These are phyloP conservation scores for Trichoderma sp. DNA, from an alignment of 2,329 filamentous ascomycete genomes.

Conservation along the genomic window DNA sequence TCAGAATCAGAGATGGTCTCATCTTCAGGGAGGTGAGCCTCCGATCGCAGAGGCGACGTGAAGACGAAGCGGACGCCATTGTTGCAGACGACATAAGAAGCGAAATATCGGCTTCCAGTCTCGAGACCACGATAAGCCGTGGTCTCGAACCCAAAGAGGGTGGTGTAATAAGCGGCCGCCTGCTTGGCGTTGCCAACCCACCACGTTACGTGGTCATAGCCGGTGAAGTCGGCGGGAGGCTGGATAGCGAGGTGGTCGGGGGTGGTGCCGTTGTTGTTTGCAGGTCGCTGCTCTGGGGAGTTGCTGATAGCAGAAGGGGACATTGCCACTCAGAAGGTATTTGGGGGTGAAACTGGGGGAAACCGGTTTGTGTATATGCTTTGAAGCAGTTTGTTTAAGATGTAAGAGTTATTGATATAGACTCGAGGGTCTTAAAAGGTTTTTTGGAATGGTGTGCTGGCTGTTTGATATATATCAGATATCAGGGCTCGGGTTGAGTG, in stretches of 20 bases:
- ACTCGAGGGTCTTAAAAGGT: not conserved
- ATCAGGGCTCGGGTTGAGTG: not conserved
- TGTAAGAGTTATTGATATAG: not conserved
- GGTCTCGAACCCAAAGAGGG: slow-evolving; percentile 80
- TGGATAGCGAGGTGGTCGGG: slow-evolving; percentile 58
- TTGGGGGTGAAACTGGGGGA: not conserved
- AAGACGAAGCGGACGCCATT: slow-evolving; percentile 78
- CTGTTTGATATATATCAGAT: not conserved
- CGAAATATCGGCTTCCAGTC: slow-evolving; percentile 77
- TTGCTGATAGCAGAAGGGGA: slow-evolving; percentile 60
- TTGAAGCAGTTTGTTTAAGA: not conserved
- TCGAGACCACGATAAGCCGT: slow-evolving; percentile 87
- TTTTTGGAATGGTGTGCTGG: not conserved
- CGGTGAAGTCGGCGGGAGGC: slow-evolving; percentile 63
- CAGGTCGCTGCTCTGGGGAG: slow-evolving; percentile 48
- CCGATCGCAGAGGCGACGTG: slow-evolving; percentile 74
- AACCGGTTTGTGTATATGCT: not conserved
- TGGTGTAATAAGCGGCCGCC: slow-evolving; percentile 84
- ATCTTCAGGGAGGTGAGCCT: slow-evolving; percentile 53
- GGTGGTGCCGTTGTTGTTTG: slow-evolving; percentile 42
- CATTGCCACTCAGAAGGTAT: slow-evolving; percentile 43
- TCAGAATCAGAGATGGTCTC: slow-evolving; percentile 67
- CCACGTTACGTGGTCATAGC: slow-evolving; percentile 94
- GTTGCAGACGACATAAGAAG: slow-evolving; percentile 82
- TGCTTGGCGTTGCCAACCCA: slow-evolving; percentile 98